phyloP scores from a whole-genome alignment of 345 rosid genomes.

The Hypericum androsaemum region DNA sequence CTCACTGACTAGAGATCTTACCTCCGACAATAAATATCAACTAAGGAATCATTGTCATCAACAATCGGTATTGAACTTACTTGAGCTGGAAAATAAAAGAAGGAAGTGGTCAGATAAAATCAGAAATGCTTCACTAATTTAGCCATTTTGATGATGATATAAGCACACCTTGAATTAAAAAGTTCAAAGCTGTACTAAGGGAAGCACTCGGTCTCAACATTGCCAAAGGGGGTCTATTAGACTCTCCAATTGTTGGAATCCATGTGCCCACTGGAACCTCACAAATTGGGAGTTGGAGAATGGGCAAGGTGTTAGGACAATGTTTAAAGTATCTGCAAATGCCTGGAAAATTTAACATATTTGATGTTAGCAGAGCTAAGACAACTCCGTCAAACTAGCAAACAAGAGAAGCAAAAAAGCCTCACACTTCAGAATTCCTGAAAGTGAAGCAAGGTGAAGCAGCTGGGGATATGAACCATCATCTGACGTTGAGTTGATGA shows the following conservation, averaged over 20 bases:
- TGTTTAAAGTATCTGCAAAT: conserved; percentile 26
- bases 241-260: conserved; percentile 26
- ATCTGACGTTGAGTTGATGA: conserved; percentile 23
- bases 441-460: conserved; percentile 25
- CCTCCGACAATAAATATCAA: conserved; percentile 29
- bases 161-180: conserved; percentile 24
- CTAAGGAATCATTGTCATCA: conserved; percentile 21
- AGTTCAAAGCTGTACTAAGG: conserved; percentile 23
- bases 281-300: conserved; percentile 22
- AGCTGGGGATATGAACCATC: conserved; percentile 27
- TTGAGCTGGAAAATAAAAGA: conserved; percentile 15
- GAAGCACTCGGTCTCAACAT: conserved; percentile 27
- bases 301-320: conserved; percentile 19
- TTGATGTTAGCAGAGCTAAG: conserved; percentile 1
- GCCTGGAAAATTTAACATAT: conserved; percentile 18
- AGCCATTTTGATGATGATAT: not conserved
- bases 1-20: not conserved
- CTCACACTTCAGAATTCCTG: conserved; percentile 24
- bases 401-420: conserved; percentile 2
- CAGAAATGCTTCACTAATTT: no score
- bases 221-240: conserved; percentile 17
- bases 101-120: no score
- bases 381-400: not conserved
- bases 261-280: conserved; percentile 23
- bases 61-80: conserved; percentile 27